phyloP scores from a whole-genome alignment of 805 yeast species.

The Pichia paraexigua region DNA sequence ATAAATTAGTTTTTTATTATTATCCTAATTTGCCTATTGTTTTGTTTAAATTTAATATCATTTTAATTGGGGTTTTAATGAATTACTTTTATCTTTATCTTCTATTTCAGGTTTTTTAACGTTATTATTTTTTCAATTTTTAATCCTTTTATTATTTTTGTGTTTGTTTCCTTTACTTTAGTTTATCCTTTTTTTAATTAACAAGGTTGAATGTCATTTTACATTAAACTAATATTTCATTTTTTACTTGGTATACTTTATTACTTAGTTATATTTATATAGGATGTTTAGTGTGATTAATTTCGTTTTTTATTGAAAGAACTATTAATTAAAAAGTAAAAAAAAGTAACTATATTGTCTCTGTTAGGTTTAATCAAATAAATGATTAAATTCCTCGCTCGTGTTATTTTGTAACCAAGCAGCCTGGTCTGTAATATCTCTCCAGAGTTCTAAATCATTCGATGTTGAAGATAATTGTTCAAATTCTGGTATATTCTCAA shows the following conservation, averaged over 20 bases:
- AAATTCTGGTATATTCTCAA: slow-evolving; percentile 30
- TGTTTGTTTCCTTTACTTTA: slow-evolving; percentile 5
- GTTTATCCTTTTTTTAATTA: not conserved
- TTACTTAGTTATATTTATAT: slow-evolving; percentile 3
- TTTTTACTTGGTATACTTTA: slow-evolving; percentile 3
- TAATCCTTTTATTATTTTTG: slow-evolving; percentile 3
- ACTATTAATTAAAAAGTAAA: not conserved
- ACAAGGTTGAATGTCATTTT: not conserved
- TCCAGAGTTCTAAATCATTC: slow-evolving; percentile 56
- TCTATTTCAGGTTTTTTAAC: slow-evolving; percentile 3
- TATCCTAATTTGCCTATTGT: not conserved
- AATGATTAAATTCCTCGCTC: slow-evolving; percentile 30
- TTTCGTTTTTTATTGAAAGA: slow-evolving; percentile 2
- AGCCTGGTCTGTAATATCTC: slow-evolving; percentile 68
- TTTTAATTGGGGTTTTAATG: slow-evolving; percentile 3
- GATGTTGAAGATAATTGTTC: slow-evolving; percentile 29
- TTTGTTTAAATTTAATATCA: not conserved
- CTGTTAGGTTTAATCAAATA: slow-evolving; percentile 9
- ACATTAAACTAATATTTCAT: not conserved
- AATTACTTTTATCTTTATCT: not conserved
- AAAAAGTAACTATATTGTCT: not conserved
- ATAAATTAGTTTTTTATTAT: not conserved
- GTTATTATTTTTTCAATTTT: slow-evolving; percentile 4
- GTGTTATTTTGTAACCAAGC: slow-evolving; percentile 54
- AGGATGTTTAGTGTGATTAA: slow-evolving; percentile 9